These are phyloP conservation scores for Fusarium beomiforme DNA, from an alignment of 2,329 filamentous ascomycete genomes.

Conservation along the genomic window DNA sequence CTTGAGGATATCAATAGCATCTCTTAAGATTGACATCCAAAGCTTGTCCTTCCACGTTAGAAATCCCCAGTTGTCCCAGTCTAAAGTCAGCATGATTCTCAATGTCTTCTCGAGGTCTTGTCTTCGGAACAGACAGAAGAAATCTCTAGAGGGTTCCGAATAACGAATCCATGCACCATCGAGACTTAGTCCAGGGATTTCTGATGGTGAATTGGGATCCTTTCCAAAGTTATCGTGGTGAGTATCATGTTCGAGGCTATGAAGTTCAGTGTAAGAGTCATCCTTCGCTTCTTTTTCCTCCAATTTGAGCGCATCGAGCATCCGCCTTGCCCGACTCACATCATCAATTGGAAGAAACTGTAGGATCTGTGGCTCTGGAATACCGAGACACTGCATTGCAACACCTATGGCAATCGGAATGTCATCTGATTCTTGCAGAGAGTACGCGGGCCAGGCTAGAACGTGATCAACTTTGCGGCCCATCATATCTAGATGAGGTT, in stretches of 20 bases:
- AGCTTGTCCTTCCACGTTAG: neutral
- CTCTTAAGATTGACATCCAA: neutral
- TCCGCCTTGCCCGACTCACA: fast-evolving
- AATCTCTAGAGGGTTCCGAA: fast-evolving
- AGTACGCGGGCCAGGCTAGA: fast-evolving
- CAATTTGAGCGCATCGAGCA: neutral
- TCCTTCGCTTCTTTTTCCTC: fast-evolving
- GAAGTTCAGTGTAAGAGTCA: fast-evolving
- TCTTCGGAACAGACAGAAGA: neutral
- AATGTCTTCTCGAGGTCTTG: fast-evolving
- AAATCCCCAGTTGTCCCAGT: neutral
- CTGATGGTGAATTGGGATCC: fast-evolving
- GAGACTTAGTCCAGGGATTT: neutral
- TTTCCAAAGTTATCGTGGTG: fast-evolving
- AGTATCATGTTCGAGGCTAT: fast-evolving
- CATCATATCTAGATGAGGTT: fast-evolving
- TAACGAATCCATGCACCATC: neutral
- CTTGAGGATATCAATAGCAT: fast-evolving
- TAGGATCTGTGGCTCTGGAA: neutral
- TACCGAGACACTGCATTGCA: neutral
- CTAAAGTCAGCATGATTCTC: fast-evolving
- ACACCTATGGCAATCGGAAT: fast-evolving
- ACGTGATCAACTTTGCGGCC: neutral
- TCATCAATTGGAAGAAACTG: neutral
- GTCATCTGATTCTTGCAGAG: neutral